phyloP scores from a whole-genome alignment of 495 filamentous ascomycete species.

The Poronia punctata region DNA sequence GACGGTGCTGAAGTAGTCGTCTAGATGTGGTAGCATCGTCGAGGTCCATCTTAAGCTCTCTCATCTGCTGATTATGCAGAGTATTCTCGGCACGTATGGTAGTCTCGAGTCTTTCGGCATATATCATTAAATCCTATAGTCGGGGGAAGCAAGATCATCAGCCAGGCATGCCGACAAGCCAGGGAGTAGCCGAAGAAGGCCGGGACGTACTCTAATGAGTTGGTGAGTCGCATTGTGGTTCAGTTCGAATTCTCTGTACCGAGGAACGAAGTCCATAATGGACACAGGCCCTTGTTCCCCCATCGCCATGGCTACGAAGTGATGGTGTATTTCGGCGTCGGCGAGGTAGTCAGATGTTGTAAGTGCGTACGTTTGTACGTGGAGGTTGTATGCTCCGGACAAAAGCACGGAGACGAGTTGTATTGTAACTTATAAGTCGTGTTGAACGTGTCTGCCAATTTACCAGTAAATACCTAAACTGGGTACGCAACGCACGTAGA shows the following conservation, averaged over 20 bases:
- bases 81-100: constrained; percentile 31
- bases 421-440: not conserved
- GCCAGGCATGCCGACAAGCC: not conserved
- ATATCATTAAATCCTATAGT: constrained; percentile 38
- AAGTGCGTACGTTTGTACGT: not conserved
- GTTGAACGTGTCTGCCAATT: no score
- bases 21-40: constrained; percentile 31
- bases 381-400: not conserved
- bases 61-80: constrained; percentile 24
- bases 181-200: not conserved
- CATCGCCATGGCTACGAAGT: constrained; percentile 1
- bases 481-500: no score
- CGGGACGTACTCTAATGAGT: constrained; percentile 29
- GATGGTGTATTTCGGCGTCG: no score
- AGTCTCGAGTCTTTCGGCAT: constrained; percentile 28
- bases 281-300: constrained; percentile 1
- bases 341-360: no score
- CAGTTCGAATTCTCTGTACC: constrained; percentile 30
- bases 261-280: constrained; percentile 36
- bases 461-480: no score
- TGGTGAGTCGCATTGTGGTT: constrained; percentile 29
- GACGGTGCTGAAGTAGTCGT: constrained; percentile 37
- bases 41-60: constrained; percentile 36
- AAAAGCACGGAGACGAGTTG: not conserved
- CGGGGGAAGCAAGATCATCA: constrained; percentile 6